Evolutionary conservation across 306 rosid species (phyloP).

Genomic region (Luffa aegyptiaca): DNA sequence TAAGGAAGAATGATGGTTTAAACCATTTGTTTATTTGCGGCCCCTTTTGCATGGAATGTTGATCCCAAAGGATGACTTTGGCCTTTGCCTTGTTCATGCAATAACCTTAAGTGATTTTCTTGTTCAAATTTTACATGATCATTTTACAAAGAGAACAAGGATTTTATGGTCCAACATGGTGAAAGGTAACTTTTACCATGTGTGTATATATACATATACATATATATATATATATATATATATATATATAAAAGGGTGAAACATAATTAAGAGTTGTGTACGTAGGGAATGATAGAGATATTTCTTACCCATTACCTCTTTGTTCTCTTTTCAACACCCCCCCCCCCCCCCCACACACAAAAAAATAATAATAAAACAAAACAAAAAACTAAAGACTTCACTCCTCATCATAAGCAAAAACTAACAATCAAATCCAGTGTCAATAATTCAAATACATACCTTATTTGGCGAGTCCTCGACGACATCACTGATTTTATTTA

Average conservation of each 20-base stretch:
- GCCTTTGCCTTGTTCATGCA: not conserved
- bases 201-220: too few species aligned
- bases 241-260: not conserved
- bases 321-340: not conserved
- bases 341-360: not conserved
- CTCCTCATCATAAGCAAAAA: not conserved
- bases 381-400: not conserved
- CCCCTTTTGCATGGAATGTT: not conserved
- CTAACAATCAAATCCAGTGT: not conserved
- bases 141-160: not conserved
- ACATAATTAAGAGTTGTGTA: not conserved
- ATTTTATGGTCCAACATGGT: not conserved
- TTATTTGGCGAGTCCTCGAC: slow-evolving; percentile 79
- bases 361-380: not conserved
- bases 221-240: too few species aligned
- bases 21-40: not conserved
- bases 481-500: slow-evolving; percentile 46
- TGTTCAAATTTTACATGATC: not conserved
- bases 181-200: not conserved
- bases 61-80: not conserved
- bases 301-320: not conserved
- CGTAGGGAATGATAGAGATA: not conserved
- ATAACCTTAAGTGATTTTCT: not conserved
- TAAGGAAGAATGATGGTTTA: not conserved
- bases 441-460: slow-evolving; percentile 33